Base-by-base conservation (phyloP, 1,284 basidiomycete genomes). In the Trametes versicolor region DNA sequence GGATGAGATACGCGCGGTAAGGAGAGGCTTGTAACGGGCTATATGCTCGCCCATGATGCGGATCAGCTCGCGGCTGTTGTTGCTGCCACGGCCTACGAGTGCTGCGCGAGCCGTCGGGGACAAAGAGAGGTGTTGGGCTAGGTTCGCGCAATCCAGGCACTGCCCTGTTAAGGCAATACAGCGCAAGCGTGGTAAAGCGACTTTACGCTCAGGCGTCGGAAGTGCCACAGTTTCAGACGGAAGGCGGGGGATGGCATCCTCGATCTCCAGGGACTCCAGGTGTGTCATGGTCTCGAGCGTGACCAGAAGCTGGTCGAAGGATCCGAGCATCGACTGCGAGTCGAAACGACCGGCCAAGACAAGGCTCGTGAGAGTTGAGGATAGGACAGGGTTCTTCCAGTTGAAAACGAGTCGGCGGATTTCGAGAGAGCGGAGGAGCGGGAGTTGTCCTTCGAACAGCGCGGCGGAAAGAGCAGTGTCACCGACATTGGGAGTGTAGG, bases 101-200 rank as follows among this genome's bases (percentile, higher is more conserved):
- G 12, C 36, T 17, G 39, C 8, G 21, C 39, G 58, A 8, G 27
- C 19, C 8, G 39, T 55, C 15, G 58, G 25, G 1, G 62, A 52
- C 27, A 69, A 23, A 7, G 45, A 54, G 50, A 66, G 52, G 29
- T 65, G 63, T 19, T 60, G 50, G 19, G 63, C 34, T 49, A 68
- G 43, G 51, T 69, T 60, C n/a, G 62, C 68, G 39, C 64, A 66
- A 23, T 69, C 65, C 8, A 63, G 45, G 0, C 29, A 55, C 15
- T 52, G 48, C 1, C 51, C 56, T 4, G 29, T 21, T 41, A 66
- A n/a, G 6, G 34, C 17, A 4, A 66, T 52, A 1, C 29, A n/a
- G 10, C n/a, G 47, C 6, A 66, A 49, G 3, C 43, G 51, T 15
- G 60, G 47, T 19, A 69, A 41, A 25, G 52, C 8, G 27, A 69